A percentile compares a stretch with the other conserved stretches of the same genome.
Evolutionary conservation across 2,329 filamentous ascomycete genomes (phyloP).

Genomic region (Gnomoniopsis smithogilvyi): DNA sequence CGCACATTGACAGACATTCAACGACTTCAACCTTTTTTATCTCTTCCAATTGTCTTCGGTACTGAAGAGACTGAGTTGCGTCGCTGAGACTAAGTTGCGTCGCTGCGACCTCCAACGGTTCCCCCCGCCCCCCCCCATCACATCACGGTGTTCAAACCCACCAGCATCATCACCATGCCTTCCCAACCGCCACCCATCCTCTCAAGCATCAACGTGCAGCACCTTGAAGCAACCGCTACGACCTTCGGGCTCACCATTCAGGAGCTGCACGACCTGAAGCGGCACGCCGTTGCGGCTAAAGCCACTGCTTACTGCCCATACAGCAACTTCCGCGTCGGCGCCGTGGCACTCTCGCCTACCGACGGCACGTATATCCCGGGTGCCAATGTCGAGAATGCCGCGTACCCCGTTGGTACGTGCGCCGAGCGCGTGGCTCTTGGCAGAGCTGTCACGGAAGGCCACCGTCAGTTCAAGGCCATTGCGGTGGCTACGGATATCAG

Average conservation of each 20-base stretch:
- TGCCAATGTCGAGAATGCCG: slow-evolving; percentile 89
- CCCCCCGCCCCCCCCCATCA: background rate
- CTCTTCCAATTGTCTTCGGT: no score
- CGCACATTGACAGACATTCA: background rate
- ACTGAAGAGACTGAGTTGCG: background rate
- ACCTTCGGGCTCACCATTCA: slow-evolving; percentile 50
- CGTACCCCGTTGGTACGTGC: slow-evolving; percentile 92
- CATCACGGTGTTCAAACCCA: background rate
- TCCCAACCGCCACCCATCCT: slow-evolving; percentile 20
- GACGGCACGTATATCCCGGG: slow-evolving; percentile 57
- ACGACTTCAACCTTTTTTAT: background rate
- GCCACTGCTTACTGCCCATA: slow-evolving; percentile 85
- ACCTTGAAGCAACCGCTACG: slow-evolving; percentile 30
- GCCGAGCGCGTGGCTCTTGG: slow-evolving; percentile 89
- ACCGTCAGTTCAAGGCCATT: slow-evolving; percentile 67
- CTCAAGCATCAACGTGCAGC: slow-evolving; percentile 22
- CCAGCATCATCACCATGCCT: slow-evolving; percentile 8
- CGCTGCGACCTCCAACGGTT: background rate
- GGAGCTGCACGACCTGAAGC: slow-evolving; percentile 64
- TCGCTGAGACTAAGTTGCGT: background rate
- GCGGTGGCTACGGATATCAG: slow-evolving; percentile 80
- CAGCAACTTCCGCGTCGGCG: slow-evolving; percentile 87
- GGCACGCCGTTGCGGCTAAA: slow-evolving; percentile 68
- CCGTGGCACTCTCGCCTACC: slow-evolving; percentile 62
- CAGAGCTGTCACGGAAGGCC: slow-evolving; percentile 66